Evolutionary conservation across 108 stramenopile species (phyloP).

Genomic region (Mayamaea pseudoterrestris): DNA sequence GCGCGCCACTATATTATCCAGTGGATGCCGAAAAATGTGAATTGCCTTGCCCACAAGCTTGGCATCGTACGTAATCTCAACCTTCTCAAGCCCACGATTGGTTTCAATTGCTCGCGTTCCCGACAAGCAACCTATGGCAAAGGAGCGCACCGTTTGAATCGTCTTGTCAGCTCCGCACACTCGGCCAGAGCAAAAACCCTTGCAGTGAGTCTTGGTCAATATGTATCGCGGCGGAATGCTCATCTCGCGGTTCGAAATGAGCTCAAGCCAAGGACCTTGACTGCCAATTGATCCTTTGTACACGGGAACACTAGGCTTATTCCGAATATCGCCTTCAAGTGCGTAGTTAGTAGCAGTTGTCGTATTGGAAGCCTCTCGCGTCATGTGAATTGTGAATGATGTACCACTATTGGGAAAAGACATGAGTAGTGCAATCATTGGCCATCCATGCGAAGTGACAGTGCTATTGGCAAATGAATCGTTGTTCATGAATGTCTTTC

Average conservation of each 20-base stretch:
- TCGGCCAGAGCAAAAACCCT: slow-evolving; percentile 14
- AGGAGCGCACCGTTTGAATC: slow-evolving; percentile 4
- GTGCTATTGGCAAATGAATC: too few species aligned
- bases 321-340: slow-evolving; percentile 32
- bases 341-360: slow-evolving; percentile 56
- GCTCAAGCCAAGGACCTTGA: slow-evolving; percentile 31
- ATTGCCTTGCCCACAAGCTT: slow-evolving; percentile 21
- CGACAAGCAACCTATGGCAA: slow-evolving; percentile 2
- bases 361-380: slow-evolving; percentile 28
- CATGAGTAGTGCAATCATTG: slow-evolving; percentile 11
- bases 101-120: not conserved
- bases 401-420: slow-evolving; percentile 37
- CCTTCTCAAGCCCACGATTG: not conserved
- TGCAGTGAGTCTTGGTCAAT: slow-evolving; percentile 48
- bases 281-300: slow-evolving; percentile 1
- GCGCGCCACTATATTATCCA: slow-evolving; percentile 47
- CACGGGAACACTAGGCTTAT: slow-evolving; percentile 22
- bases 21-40: slow-evolving; percentile 46
- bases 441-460: too few species aligned
- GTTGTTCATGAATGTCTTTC: too few species aligned
- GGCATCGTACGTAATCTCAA: slow-evolving; percentile 3
- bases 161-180: not conserved
- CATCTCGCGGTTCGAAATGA: slow-evolving; percentile 19
- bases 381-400: slow-evolving; percentile 11
- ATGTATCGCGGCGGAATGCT: slow-evolving; percentile 21